phyloP scores from a whole-genome alignment of 1,284 basidiomycete species.

The Acaromyces ingoldii region DNA sequence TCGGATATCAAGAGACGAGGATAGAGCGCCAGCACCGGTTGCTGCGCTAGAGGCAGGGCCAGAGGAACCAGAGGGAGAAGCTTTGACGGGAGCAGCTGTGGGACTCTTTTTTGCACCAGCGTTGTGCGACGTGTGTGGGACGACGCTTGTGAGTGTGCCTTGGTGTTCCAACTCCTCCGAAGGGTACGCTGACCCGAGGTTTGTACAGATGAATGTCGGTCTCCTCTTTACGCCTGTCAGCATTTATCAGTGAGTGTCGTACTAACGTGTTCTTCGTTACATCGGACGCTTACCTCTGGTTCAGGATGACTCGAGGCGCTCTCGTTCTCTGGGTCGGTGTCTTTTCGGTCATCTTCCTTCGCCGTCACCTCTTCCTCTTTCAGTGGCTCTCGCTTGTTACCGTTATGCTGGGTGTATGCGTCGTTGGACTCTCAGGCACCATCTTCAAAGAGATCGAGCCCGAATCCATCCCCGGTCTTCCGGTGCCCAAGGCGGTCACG shows the following conservation, averaged over 20 bases:
- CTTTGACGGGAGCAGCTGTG: slow-evolving; percentile 19
- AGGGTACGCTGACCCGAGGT: slow-evolving; percentile 57
- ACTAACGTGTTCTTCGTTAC: neutral
- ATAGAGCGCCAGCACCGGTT: slow-evolving; percentile 20
- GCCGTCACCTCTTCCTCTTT: slow-evolving; percentile 49
- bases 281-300: neutral
- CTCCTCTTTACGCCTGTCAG: slow-evolving; percentile 92
- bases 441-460: slow-evolving; percentile 16
- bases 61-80: slow-evolving; percentile 16
- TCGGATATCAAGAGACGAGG: too few relatives aligned
- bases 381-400: slow-evolving; percentile 82
- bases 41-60: slow-evolving; percentile 8
- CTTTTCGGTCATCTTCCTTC: slow-evolving; percentile 86
- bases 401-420: slow-evolving; percentile 81
- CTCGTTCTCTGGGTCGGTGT: slow-evolving; percentile 94
- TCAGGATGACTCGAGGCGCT: slow-evolving; percentile 89
- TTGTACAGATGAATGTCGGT: slow-evolving; percentile 74
- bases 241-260: slow-evolving; percentile 68
- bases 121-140: slow-evolving; percentile 76
- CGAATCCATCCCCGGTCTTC: neutral
- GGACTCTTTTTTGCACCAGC: slow-evolving; percentile 79
- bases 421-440: slow-evolving; percentile 81
- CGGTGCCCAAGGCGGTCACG: neutral
- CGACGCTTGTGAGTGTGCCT: slow-evolving; percentile 60
- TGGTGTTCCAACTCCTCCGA: slow-evolving; percentile 19